Conservation (phyloP, 2,329 filamentous ascomycete species). For the Scorias spongiosa region DNA sequence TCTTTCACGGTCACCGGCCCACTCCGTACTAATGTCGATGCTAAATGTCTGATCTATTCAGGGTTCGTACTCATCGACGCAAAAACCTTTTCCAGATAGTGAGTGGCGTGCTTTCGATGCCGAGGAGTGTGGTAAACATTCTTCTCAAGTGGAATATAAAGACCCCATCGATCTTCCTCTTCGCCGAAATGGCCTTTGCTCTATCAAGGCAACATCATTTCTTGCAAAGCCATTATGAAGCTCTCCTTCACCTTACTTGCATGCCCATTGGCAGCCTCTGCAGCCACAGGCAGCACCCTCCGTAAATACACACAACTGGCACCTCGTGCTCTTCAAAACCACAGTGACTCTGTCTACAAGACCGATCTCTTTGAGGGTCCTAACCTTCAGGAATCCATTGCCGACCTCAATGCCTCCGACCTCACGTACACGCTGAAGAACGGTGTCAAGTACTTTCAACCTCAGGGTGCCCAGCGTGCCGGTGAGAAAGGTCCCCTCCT, state of each 20-base stretch:
- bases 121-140: too few species aligned
- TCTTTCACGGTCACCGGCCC: too few species aligned
- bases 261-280: neutral
- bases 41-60: too few species aligned
- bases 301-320: neutral
- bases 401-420: slow-evolving; percentile 15
- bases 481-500: slow-evolving; percentile 44
- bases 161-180: too few species aligned
- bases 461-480: slow-evolving; percentile 27
- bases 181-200: too few species aligned
- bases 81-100: too few species aligned
- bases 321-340: neutral
- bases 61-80: too few species aligned
- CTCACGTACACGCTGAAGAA: slow-evolving; percentile 16
- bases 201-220: neutral
- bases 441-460: slow-evolving; percentile 15
- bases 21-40: too few species aligned
- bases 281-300: neutral
- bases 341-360: slow-evolving; percentile 4
- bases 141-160: too few species aligned
- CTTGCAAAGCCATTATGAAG: neutral
- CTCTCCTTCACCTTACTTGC: neutral
- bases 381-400: slow-evolving; percentile 12
- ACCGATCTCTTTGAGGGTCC: slow-evolving; percentile 15
- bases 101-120: too few species aligned